Percentiles rank a stretch among this genome's conserved stretches.
phyloP scores from a whole-genome alignment of 2,329 filamentous ascomycete genomes.

The Rhynchosporium secalis region DNA sequence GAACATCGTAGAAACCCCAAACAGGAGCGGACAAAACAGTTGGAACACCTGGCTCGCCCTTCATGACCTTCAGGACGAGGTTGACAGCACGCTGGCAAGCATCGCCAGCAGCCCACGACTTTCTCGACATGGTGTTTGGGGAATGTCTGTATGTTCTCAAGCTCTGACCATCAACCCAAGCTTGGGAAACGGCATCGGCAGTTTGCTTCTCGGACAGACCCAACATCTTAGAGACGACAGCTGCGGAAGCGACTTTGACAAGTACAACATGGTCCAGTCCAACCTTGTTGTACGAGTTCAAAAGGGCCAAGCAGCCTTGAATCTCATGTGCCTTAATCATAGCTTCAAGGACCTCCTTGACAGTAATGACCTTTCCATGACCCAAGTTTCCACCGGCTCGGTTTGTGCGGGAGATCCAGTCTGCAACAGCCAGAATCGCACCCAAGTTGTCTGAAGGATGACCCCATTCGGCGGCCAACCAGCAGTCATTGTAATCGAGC shows the following conservation, averaged over 20 bases:
- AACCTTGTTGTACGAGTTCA: conserved; percentile 99
- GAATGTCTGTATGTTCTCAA: conserved; percentile 96
- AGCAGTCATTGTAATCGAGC: conserved; percentile 99
- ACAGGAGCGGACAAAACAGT: conserved; percentile 89
- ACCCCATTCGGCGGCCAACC: conserved; percentile 98
- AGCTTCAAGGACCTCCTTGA: conserved; percentile 88
- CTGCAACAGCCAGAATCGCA: conserved; percentile 92
- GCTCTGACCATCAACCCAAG: conserved; percentile 95
- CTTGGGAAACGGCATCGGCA: conserved; percentile 92
- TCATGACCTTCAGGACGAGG: conserved; percentile 84
- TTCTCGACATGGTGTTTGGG: conserved; percentile 99
- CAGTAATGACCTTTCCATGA: conserved; percentile 82
- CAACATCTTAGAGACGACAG: conserved; percentile 93
- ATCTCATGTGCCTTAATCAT: conserved; percentile 99
- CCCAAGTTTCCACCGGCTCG: conserved; percentile 75
- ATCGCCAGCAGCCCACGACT: conserved; percentile 98
- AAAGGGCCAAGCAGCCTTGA: conserved; percentile 91
- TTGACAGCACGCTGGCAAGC: conserved; percentile 95
- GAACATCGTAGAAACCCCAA: conserved; percentile 99
- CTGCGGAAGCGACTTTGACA: conserved; percentile 94
- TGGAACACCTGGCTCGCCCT: conserved; percentile 86
- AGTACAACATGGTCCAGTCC: conserved; percentile 96
- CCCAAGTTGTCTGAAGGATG: conserved; percentile 98
- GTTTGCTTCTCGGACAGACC: conserved; percentile 88
- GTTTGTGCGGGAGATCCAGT: conserved; percentile 95